Conservation (phyloP, 805 yeast species). For the Blastobotrys robertii region DNA sequence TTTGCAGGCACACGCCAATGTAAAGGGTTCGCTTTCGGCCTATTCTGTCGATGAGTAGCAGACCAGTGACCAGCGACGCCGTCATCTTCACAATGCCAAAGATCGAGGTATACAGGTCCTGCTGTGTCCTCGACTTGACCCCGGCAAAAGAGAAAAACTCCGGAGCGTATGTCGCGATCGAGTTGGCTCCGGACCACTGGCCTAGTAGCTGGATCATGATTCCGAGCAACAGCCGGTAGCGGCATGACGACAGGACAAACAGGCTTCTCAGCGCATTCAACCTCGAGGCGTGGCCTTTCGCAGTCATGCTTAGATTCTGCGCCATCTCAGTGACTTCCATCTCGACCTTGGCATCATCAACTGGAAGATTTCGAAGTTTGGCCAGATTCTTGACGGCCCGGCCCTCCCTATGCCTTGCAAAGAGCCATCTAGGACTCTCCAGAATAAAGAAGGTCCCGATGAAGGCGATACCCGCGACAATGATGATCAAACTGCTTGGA, state of each 20-base stretch:
- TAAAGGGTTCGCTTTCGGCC: conserved; percentile 45
- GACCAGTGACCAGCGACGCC: conserved; percentile 40
- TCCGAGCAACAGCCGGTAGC: conserved; percentile 39
- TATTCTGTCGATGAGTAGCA: conserved; percentile 43
- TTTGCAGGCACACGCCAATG: conserved; percentile 39
- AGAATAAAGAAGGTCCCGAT: conserved; percentile 35
- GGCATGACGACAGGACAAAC: conserved; percentile 17
- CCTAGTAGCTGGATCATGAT: conserved; percentile 37
- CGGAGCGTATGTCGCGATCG: conserved; percentile 49
- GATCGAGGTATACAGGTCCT: conserved; percentile 40
- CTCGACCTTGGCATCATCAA: conserved; percentile 40
- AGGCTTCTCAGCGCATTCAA: conserved; percentile 31
- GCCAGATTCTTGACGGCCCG: conserved; percentile 33
- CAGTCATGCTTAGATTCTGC: conserved; percentile 35
- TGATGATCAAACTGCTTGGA: conserved; percentile 40
- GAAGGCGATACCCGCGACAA: conserved; percentile 39
- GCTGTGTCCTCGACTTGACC: conserved; percentile 30
- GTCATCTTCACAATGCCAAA: conserved; percentile 45
- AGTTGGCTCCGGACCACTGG: conserved; percentile 53
- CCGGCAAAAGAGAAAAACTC: conserved; percentile 42
- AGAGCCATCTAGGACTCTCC: conserved; percentile 45
- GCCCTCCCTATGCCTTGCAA: conserved; percentile 35
- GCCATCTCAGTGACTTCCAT: conserved; percentile 42
- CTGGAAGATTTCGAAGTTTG: conserved; percentile 36
- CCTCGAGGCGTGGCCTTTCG: conserved; percentile 21